Conservation (phyloP, 2,329 filamentous ascomycete genomes). For the Dothistroma pini region DNA sequence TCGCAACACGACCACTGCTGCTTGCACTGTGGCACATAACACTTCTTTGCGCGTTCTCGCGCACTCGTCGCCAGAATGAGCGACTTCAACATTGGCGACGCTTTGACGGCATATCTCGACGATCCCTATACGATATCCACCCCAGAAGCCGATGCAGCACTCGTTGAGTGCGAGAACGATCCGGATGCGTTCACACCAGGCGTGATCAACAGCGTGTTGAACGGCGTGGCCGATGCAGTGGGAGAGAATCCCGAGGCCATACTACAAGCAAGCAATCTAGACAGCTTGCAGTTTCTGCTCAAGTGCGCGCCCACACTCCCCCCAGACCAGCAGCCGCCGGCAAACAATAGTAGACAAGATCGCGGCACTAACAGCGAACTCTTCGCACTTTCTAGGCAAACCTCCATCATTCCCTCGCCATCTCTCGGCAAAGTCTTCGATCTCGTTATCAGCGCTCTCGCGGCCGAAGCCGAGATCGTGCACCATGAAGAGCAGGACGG, state of each 20-base stretch:
- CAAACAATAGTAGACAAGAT: slow-evolving; percentile 27
- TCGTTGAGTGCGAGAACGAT: slow-evolving; percentile 90
- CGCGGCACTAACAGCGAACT: slow-evolving; percentile 59
- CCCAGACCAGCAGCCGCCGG: slow-evolving; percentile 29
- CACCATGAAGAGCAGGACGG: slow-evolving; percentile 88
- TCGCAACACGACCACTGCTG: slow-evolving; percentile 7
- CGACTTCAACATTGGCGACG: slow-evolving; percentile 93
- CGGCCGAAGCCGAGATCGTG: slow-evolving; percentile 76
- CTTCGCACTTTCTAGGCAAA: slow-evolving; percentile 67
- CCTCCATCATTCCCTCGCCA: slow-evolving; percentile 72
- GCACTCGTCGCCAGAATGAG: slow-evolving; percentile 55
- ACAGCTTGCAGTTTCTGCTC: slow-evolving; percentile 90
- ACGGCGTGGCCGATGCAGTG: slow-evolving; percentile 87
- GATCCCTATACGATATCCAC: slow-evolving; percentile 81
- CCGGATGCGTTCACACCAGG: slow-evolving; percentile 75
- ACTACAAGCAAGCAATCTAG: slow-evolving; percentile 72
- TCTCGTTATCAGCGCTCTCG: slow-evolving; percentile 74
- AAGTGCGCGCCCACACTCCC: slow-evolving; percentile 74
- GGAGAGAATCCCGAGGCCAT: slow-evolving; percentile 90
- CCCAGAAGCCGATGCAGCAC: slow-evolving; percentile 75
- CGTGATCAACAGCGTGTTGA: slow-evolving; percentile 79
- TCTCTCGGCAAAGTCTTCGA: slow-evolving; percentile 85
- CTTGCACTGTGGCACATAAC: not conserved
- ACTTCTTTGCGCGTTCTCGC: slow-evolving; percentile 8
- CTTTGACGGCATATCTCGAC: slow-evolving; percentile 94